Base-by-base conservation (phyloP, 345 rosid genomes). In the Heritiera littoralis region DNA sequence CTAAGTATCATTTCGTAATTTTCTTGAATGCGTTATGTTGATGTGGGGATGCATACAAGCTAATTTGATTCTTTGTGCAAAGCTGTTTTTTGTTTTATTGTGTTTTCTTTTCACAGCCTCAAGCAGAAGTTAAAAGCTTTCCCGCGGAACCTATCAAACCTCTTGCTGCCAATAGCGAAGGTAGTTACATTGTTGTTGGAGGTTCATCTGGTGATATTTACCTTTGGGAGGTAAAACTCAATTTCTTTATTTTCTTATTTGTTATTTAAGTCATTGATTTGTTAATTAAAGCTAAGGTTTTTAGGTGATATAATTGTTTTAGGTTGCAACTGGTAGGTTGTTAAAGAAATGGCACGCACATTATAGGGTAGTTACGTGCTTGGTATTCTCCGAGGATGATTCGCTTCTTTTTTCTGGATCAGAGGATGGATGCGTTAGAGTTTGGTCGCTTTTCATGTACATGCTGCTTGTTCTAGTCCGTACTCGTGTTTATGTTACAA, bases 301-400 rank as follows among this genome's bases (percentile, higher is more conserved):
- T 74, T 2, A 52, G 32, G n/a, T 59, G 49, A 18, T 56, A 43
- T 49, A 35, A 35, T 1, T 23, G 52, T 13, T 74, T 68, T 81
- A 95, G 98, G 96, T 93, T 82, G 82, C 90, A 9, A 88, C 88
- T 15, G 98, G 97, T 78, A 92, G 84, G 78, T 81, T 94, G 76
- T 91, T 95, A 73, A 87, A 84, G 88, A 92, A 88, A 83, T 94
- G 97, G 95, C 95, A 85, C 28, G 99, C 89, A 23, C 99, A 96
- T 84, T 89, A 85, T 41, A 87, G 92, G 74, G 80, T 81, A 5
- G 90, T 96, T 14, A 94, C 97, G 38, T 91, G 95, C 82, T 82
- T 94, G 85, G 89, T 86, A 23, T 90, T 93, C 81, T 92, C 92
- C 0, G 90, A 90, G 40, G 99, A 95, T 72, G 89, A 88, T 75